These are phyloP conservation scores for Coemansia sp. DNA, from an alignment of 192 early-diverging fungal genomes.

Conservation along the genomic window DNA sequence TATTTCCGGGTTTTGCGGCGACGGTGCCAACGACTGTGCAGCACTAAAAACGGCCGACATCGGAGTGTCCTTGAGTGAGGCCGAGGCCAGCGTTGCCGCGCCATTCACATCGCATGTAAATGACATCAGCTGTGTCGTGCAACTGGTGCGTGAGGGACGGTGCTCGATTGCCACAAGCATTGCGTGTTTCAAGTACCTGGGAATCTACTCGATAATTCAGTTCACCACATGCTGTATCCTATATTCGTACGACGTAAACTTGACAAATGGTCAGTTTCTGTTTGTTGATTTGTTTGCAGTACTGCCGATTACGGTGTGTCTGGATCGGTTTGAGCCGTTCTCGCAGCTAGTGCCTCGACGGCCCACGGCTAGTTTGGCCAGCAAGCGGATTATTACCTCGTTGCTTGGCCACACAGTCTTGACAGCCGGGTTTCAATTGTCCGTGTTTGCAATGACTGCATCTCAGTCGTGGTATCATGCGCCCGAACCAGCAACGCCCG, in stretches of 20 bases:
- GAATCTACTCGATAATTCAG: constrained; percentile 94
- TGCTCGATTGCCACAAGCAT: constrained; percentile 95
- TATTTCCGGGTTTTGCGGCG: constrained; percentile 94
- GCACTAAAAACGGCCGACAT: constrained; percentile 94
- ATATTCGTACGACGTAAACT: constrained; percentile 79
- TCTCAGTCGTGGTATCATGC: constrained; percentile 76
- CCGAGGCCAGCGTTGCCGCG: constrained; percentile 96
- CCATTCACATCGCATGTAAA: constrained; percentile 87
- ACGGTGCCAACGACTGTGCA: constrained; percentile 97
- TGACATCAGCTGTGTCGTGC: constrained; percentile 84
- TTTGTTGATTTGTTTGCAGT: constrained; percentile 91
- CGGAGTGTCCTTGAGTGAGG: constrained; percentile 93
- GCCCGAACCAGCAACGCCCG: constrained; percentile 33
- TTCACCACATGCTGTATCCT: constrained; percentile 90
- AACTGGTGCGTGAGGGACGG: constrained; percentile 89
- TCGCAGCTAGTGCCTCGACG: constrained; percentile 67
- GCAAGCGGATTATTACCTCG: constrained; percentile 83
- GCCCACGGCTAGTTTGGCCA: constrained; percentile 85
- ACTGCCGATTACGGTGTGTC: constrained; percentile 75
- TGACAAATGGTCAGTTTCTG: constrained; percentile 92
- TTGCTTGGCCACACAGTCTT: constrained; percentile 84
- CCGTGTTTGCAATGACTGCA: constrained; percentile 66
- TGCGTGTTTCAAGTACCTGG: constrained; percentile 99
- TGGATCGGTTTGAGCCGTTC: constrained; percentile 83
- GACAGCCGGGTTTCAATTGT: constrained; percentile 74